Conservation (phyloP, 331 rosid species). For the Stylosanthes scabra region DNA sequence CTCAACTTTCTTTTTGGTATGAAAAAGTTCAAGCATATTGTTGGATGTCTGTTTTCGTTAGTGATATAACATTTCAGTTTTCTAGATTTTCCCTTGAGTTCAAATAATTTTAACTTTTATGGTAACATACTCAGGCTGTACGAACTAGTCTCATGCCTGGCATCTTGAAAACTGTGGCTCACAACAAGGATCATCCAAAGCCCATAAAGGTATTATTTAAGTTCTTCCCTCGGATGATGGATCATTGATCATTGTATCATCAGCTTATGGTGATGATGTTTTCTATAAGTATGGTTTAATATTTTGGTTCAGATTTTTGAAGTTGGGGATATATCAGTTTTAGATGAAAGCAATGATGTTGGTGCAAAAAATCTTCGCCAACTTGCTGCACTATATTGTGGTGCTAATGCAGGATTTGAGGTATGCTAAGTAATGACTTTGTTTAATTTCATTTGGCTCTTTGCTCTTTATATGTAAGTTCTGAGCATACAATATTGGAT, state of each 20-base stretch:
- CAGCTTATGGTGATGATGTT: not conserved
- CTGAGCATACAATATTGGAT: constrained; percentile 2
- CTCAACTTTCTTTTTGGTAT: not conserved
- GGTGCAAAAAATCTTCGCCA: constrained; percentile 83
- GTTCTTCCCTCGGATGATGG: not conserved
- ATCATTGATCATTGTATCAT: constrained; percentile 4
- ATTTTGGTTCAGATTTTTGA: constrained; percentile 73
- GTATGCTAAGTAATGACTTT: constrained; percentile 45
- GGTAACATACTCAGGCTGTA: constrained; percentile 57
- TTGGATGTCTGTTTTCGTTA: constrained; percentile 14
- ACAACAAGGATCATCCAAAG: constrained; percentile 94
- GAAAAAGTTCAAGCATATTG: not conserved
- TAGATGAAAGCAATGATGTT: constrained; percentile 78
- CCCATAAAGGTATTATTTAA: constrained; percentile 79
- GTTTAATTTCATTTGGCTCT: constrained; percentile 33
- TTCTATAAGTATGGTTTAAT: constrained; percentile 17
- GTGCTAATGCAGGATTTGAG: constrained; percentile 93
- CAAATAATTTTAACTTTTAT: constrained; percentile 19
- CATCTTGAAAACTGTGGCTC: constrained; percentile 82
- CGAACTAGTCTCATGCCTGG: constrained; percentile 95
- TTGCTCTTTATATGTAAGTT: constrained; percentile 21
- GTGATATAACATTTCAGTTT: not conserved
- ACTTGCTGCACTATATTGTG: constrained; percentile 84
- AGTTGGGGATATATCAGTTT: constrained; percentile 76
- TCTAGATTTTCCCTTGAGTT: not conserved